Base-by-base conservation (phyloP, 2,329 filamentous ascomycete species). In the Fusarium chuoi region DNA sequence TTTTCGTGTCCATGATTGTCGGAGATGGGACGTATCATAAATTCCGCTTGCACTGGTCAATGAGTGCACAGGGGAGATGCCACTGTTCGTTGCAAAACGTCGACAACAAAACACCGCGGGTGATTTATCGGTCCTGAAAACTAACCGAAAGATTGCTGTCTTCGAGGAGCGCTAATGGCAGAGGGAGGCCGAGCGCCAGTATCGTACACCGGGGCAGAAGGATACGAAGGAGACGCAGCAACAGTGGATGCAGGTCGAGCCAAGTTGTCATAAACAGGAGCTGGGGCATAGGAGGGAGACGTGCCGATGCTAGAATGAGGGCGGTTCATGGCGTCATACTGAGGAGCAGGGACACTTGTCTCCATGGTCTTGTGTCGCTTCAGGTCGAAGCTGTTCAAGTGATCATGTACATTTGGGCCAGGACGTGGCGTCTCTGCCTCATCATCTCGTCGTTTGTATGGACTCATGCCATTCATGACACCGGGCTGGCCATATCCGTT, bases 281-380 rank as follows among this genome's bases (percentile, higher is more conserved):
- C 52, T 49, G 67, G 38, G 38, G 66, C 52, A 42, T 69, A 69
- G 18, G 65, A 42, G 28, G 66, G 79, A 24, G 82, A 79, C 30
- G 84, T 81, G 62, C 84, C 80, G 62, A 89, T 83, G 28, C 84
- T 81, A 6, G 87, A 83, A 41, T 85, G 82, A 60, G 86, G 82
- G 71, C 87, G 85, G 70, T 81, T 86, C 80, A 89, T 83, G 24
- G 85, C 78, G 55, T 89, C 87, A 77, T 88, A 89, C 35, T 81
- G 82, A 28, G 87, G 83, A 38, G 85, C 81, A 36, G 88, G 83
- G n/a, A 88, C 85, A 6, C 85, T 84, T 17, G 87, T 84, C 76
- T 94, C 91, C 71, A 90, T 88, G 1, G 93, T 95, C 86, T 95
- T 96, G 73, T 94, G 91, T 75, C 94, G 91, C 85, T 97, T 97